Evolutionary conservation across 179 eudicot species (phyloP).

Genomic region (Amaranthus tricolor): DNA sequence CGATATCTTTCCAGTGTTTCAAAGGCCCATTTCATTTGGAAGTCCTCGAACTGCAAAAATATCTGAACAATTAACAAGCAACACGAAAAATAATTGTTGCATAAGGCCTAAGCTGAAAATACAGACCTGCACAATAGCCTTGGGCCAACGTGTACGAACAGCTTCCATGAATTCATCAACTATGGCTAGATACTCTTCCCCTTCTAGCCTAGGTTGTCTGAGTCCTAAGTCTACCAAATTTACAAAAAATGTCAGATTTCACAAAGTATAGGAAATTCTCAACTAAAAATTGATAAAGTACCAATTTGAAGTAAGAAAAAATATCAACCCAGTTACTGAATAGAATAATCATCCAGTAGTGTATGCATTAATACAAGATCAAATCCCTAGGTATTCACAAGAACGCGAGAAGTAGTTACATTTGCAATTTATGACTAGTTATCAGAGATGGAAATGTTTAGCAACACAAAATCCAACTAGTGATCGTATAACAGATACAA

Average conservation of each 20-base stretch:
- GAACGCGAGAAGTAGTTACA: too few relatives aligned
- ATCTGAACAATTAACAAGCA: slow-evolving; percentile 19
- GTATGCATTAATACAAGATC: neutral
- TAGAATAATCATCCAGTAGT: neutral
- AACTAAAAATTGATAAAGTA: neutral
- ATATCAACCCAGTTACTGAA: neutral
- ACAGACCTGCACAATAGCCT: slow-evolving; percentile 96
- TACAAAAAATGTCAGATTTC: slow-evolving; percentile 22
- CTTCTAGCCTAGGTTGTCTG: slow-evolving; percentile 87
- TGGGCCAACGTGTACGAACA: slow-evolving; percentile 96
- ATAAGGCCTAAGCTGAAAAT: slow-evolving; percentile 8
- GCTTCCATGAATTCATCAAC: slow-evolving; percentile 99
- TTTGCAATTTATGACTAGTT: too few relatives aligned
- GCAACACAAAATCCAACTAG: too few relatives aligned
- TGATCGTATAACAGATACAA: too few relatives aligned
- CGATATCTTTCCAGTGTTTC: slow-evolving; percentile 91
- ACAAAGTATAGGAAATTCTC: slow-evolving; percentile 3
- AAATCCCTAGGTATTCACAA: slow-evolving; percentile 1
- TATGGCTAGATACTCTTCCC: slow-evolving; percentile 83
- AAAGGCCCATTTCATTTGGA: slow-evolving; percentile 99
- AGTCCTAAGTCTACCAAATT: slow-evolving; percentile 82
- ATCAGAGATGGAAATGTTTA: too few relatives aligned
- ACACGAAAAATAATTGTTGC: neutral
- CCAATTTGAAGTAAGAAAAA: neutral
- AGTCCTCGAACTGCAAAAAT: slow-evolving; percentile 86